Evolutionary conservation across 768 basidiomycete species (phyloP).

Genomic region (Macrocybe gigantea): DNA sequence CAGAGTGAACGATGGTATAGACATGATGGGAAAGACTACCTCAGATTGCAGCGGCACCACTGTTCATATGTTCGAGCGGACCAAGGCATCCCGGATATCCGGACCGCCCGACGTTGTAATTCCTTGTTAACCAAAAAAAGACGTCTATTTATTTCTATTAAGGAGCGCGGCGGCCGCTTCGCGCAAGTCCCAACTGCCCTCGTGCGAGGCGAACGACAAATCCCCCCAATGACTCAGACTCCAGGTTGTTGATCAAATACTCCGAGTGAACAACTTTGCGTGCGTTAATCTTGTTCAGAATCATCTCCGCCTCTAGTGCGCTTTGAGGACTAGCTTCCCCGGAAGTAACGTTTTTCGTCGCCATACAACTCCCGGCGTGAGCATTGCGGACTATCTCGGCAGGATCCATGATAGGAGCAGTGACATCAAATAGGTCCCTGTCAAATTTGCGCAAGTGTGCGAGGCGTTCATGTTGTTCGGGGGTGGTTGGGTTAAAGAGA

Average conservation of each 20-base stretch:
- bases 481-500: conserved; percentile 64
- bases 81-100: no score
- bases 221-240: conserved; percentile 57
- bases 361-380: conserved; percentile 1
- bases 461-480: conserved; percentile 49
- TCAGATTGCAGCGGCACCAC: no score
- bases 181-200: conserved; percentile 49
- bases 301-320: conserved; percentile 39
- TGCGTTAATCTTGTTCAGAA: conserved; percentile 65
- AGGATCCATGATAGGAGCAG: conserved; percentile 41
- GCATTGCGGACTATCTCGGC: neutral
- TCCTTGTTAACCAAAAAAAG: no score
- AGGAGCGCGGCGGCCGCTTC: no score
- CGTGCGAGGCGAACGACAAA: conserved; percentile 49
- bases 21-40: no score
- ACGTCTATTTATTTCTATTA: no score
- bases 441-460: conserved; percentile 18
- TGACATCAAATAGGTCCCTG: conserved; percentile 48
- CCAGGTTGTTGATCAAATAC: conserved; percentile 62
- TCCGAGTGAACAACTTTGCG: conserved; percentile 65
- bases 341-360: conserved; percentile 10
- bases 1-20: conserved; percentile 10
- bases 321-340: conserved; percentile 23
- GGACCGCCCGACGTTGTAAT: no score
- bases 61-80: no score